Evolutionary conservation across 2,329 filamentous ascomycete genomes (phyloP).

Genomic region (Pestalotiopsis sp.): DNA sequence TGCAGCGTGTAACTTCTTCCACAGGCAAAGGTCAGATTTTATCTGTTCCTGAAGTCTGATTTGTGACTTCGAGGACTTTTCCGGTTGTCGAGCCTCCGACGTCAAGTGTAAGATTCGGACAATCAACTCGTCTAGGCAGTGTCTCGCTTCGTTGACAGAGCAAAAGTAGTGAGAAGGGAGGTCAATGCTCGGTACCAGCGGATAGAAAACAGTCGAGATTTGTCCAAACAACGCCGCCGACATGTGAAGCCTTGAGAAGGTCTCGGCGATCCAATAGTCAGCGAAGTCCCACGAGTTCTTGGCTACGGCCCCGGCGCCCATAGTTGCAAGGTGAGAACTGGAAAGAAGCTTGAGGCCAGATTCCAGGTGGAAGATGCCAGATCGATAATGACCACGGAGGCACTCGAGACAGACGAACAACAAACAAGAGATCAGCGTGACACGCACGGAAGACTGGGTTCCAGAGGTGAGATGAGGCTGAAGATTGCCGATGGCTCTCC

Average conservation of each 20-base stretch:
- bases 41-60: conserved; percentile 19
- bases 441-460: conserved; percentile 32
- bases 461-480: conserved; percentile 33
- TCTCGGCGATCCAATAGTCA: conserved; percentile 47
- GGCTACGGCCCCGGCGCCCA: conserved; percentile 9
- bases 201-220: conserved; percentile 18
- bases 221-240: conserved; percentile 32
- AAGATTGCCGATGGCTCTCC: conserved; percentile 38
- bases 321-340: conserved; percentile 22
- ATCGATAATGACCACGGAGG: conserved; percentile 37
- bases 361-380: conserved; percentile 43
- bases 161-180: conserved; percentile 1
- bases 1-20: conserved; percentile 27
- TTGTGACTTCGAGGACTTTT: conserved; percentile 3
- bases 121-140: conserved; percentile 9
- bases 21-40: conserved; percentile 18
- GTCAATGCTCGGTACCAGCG: conserved; percentile 14
- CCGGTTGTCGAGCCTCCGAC: neutral
- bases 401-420: conserved; percentile 38
- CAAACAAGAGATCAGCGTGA: conserved; percentile 41
- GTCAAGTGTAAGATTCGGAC: neutral
- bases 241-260: conserved; percentile 36
- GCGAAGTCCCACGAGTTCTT: conserved; percentile 27
- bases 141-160: conserved; percentile 9
- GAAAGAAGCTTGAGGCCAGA: conserved; percentile 43